phyloP scores from a whole-genome alignment of 2,329 filamentous ascomycete genomes.

The Emydomyces testavorans region DNA sequence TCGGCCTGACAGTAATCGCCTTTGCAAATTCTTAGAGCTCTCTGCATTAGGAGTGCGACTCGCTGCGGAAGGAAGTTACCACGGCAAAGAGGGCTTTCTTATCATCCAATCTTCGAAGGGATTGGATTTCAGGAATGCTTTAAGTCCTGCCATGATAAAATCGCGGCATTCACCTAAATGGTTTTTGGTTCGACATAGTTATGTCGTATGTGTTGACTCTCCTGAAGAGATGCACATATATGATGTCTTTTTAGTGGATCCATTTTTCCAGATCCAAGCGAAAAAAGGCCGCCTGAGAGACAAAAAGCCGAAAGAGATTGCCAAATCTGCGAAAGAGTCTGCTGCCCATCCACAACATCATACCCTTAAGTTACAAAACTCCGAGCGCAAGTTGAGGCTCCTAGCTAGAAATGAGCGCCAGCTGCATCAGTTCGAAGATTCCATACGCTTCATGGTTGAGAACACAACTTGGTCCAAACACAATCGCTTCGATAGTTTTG shows the following conservation, averaged over 20 bases:
- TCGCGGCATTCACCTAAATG: slow-evolving; percentile 82
- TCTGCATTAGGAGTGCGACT: slow-evolving; percentile 88
- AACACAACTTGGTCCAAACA: slow-evolving; percentile 73
- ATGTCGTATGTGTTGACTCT: slow-evolving; percentile 95
- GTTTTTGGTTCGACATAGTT: slow-evolving; percentile 96
- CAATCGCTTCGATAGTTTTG: slow-evolving; percentile 82
- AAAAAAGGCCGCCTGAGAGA: slow-evolving; percentile 48
- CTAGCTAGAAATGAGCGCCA: slow-evolving; percentile 84
- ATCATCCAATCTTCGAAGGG: slow-evolving; percentile 87
- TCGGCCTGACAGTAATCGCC: slow-evolving; percentile 81
- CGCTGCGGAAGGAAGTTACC: slow-evolving; percentile 89
- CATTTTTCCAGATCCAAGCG: slow-evolving; percentile 69
- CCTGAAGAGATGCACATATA: slow-evolving; percentile 98
- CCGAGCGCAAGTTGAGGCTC: slow-evolving; percentile 82
- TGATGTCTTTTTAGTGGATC: slow-evolving; percentile 93
- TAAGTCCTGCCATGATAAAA: slow-evolving; percentile 68
- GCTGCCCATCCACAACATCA: slow-evolving; percentile 61
- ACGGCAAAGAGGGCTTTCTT: slow-evolving; percentile 91
- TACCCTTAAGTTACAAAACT: slow-evolving; percentile 74
- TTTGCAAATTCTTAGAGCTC: slow-evolving; percentile 91
- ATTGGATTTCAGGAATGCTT: slow-evolving; percentile 68
- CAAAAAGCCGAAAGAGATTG: slow-evolving; percentile 47
- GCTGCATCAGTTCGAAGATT: slow-evolving; percentile 85
- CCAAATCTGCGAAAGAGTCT: slow-evolving; percentile 53
- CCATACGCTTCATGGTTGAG: slow-evolving; percentile 71